Evolutionary conservation across 306 rosid species (phyloP), one percentile per base, ranked within the genome.

Genomic region (Cicer bijugum): DNA sequence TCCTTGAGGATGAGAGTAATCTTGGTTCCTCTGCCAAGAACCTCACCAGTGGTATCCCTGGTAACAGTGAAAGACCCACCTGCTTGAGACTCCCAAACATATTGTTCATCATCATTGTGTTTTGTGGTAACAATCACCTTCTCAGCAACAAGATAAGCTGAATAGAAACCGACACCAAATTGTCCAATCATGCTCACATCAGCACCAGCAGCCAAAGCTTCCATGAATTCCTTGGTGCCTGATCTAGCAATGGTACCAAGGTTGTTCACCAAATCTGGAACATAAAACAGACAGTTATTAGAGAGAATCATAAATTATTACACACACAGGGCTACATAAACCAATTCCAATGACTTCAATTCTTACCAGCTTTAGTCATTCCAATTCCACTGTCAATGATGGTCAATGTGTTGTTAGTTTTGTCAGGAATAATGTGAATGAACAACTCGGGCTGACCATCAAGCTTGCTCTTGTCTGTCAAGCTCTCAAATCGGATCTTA

Each of bases 181-280:
- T 91, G 98, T 0, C 98, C 98, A 0, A 93, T 93, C 98, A 93
- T 93, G 86, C 98, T 93, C 45, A 93, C 98, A 78, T 93, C 98
- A 66, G 98, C 96, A 66, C 98, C 98, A 45, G 98, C 97, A n/a
- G 98, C 90, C 67, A 93, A 47, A 19, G 98, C 98, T 80, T 93
- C 98, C 98, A 89, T 91, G 84, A 93, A 93, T 67, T 93, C 97
- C 86, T 93, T 93, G 82, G 98, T 93, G 1, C 98, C 98, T 23
- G 98, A 93, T 88, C 98, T 84, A 4, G 98, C 98, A 74, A 93
- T 91, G n/a, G 98, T 93, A 60, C 98, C 98, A 1, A 93, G 78
- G 78, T 93, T 93, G 92, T 93, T 93, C 43, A 91, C 98, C 96
- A 93, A 91, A 81, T 91, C 98, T 93, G 88, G 2, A 76, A 8